Conservation (phyloP, 1,139 yeast species). For the Arxiozyma slooffiae region DNA sequence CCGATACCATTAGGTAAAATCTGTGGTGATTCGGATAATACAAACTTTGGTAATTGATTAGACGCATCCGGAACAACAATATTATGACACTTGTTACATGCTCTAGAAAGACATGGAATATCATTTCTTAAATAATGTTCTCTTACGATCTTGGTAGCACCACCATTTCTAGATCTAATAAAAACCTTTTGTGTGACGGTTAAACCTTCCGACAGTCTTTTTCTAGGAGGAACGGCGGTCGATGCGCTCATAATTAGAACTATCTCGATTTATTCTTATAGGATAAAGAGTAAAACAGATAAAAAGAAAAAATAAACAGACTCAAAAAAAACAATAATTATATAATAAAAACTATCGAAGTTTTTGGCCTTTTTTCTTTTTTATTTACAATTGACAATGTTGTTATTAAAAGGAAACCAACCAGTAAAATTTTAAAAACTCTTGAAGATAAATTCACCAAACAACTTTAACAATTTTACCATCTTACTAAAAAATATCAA, state of each 20-base stretch:
- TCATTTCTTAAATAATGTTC: slow-evolving; percentile 90
- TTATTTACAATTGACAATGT: too few relatives aligned
- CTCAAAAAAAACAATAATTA: too few relatives aligned
- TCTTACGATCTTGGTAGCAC: slow-evolving; percentile 82
- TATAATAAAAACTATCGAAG: not conserved
- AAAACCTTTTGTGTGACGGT: slow-evolving; percentile 83
- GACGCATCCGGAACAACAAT: slow-evolving; percentile 34
- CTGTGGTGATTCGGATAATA: slow-evolving; percentile 31
- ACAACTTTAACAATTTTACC: not conserved
- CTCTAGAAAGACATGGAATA: slow-evolving; percentile 77
- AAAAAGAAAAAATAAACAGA: too few relatives aligned
- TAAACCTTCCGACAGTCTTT: slow-evolving; percentile 40
- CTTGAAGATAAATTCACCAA: not conserved
- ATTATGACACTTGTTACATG: slow-evolving; percentile 50
- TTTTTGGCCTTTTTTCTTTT: not conserved
- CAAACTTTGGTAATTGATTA: slow-evolving; percentile 37
- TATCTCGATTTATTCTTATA: not conserved
- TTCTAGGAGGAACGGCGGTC: slow-evolving; percentile 16
- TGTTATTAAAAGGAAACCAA: not conserved
- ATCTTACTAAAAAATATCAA: not conserved
- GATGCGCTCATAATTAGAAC: slow-evolving; percentile 11
- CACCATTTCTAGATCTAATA: slow-evolving; percentile 82
- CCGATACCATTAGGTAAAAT: slow-evolving; percentile 36
- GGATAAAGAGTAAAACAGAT: not conserved
- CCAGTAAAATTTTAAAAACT: not conserved